phyloP scores from a whole-genome alignment of 345 rosid species.

The Linum tenue region DNA sequence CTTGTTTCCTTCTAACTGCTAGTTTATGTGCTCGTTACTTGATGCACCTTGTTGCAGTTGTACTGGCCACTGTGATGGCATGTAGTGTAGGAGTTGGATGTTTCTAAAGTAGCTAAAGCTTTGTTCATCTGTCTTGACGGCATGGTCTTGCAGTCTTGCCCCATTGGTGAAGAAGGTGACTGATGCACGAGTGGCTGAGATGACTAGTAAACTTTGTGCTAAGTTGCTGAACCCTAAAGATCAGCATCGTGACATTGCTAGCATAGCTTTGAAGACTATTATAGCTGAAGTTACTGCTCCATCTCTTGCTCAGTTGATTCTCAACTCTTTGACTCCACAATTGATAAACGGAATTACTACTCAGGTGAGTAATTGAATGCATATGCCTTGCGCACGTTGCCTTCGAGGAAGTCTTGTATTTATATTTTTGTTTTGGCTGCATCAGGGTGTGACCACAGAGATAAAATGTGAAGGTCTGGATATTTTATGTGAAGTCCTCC shows the following conservation, averaged over 20 bases:
- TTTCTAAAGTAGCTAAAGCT: neutral
- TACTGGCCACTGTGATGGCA: too few species aligned
- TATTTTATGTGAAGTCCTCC: conserved; percentile 88
- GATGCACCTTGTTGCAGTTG: too few species aligned
- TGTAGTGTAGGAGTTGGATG: too few species aligned
- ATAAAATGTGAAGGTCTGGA: conserved; percentile 96
- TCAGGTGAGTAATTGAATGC: conserved; percentile 39
- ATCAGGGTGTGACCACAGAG: conserved; percentile 79
- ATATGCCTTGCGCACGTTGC: neutral
- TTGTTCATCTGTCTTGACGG: neutral
- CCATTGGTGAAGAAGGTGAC: conserved; percentile 92
- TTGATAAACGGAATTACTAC: conserved; percentile 73
- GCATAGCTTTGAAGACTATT: conserved; percentile 93
- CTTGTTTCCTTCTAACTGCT: conserved; percentile 1
- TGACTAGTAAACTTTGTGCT: conserved; percentile 67
- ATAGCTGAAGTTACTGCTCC: conserved; percentile 58
- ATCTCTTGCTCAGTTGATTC: conserved; percentile 67
- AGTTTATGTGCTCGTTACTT: neutral
- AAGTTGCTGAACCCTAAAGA: conserved; percentile 85
- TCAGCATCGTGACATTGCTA: conserved; percentile 94
- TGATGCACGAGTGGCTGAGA: conserved; percentile 67
- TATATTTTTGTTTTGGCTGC: conserved; percentile 8
- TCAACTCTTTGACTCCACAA: conserved; percentile 56
- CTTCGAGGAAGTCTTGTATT: neutral
- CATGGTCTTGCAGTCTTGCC: conserved; percentile 64